Conservation (phyloP, 163 green algal genomes). For the Scenedesmus sp. region DNA sequence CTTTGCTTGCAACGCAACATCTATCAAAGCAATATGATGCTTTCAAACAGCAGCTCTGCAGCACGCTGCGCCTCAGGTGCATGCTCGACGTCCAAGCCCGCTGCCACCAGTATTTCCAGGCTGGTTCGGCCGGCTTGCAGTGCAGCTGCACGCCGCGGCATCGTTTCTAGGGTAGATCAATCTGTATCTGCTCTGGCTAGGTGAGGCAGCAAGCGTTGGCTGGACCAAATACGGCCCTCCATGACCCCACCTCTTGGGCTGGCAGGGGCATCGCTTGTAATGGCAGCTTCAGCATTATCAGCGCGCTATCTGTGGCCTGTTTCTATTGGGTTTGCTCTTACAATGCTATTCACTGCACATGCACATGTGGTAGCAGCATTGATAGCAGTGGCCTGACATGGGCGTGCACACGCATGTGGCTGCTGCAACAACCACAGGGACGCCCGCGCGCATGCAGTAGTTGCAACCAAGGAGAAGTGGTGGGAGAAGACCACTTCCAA, state of each 20-base stretch:
- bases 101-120: constrained; percentile 3
- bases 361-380: not conserved
- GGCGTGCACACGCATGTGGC: not conserved
- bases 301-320: not conserved
- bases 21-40: not conserved
- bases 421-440: not conserved
- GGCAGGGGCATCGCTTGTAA: not conserved
- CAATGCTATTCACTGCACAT: not conserved
- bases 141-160: not conserved
- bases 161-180: not conserved
- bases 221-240: not conserved
- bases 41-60: not conserved
- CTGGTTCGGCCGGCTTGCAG: not conserved
- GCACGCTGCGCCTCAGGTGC: not conserved
- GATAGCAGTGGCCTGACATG: not conserved
- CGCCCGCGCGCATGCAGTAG: constrained; percentile 25
- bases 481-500: constrained; percentile 68
- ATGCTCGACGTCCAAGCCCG: not conserved
- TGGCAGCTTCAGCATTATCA: not conserved
- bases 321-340: not conserved
- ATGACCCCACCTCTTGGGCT: not conserved
- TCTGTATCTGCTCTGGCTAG: not conserved
- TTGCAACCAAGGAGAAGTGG: constrained; percentile 67
- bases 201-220: not conserved
- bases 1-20: not conserved